Evolutionary conservation across 495 filamentous ascomycete genomes (phyloP).

Genomic region (Zalerion maritima): DNA sequence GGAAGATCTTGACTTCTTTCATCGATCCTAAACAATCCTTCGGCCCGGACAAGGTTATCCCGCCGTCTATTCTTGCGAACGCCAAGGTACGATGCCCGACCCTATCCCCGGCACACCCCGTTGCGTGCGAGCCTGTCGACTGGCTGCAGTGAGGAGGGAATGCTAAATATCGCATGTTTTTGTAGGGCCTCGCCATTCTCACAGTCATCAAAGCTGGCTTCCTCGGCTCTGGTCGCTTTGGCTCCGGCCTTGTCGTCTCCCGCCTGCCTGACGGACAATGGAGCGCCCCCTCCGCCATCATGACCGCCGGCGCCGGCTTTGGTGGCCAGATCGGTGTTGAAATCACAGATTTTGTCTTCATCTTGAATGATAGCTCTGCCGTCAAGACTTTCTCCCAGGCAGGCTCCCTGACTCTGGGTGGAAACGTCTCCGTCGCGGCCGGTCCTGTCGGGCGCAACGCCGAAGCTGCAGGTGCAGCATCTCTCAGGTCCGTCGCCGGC

Average conservation of each 20-base stretch:
- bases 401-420: slow-evolving; percentile 80
- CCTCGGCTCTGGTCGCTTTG: slow-evolving; percentile 81
- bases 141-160: slow-evolving; percentile 3
- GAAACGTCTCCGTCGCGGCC: slow-evolving; percentile 91
- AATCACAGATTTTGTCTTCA: slow-evolving; percentile 97
- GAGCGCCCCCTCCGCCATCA: slow-evolving; percentile 89
- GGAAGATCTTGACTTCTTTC: slow-evolving; percentile 88
- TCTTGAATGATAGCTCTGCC: slow-evolving; percentile 82
- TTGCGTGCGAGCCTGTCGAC: not conserved
- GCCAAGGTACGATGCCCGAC: slow-evolving; percentile 58
- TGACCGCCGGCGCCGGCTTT: slow-evolving; percentile 80
- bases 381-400: slow-evolving; percentile 91
- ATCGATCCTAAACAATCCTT: slow-evolving; percentile 89
- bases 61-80: slow-evolving; percentile 72
- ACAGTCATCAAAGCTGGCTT: slow-evolving; percentile 95
- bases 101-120: not conserved
- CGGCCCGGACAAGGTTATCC: slow-evolving; percentile 94
- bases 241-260: slow-evolving; percentile 85
- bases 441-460: slow-evolving; percentile 90
- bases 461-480: slow-evolving; percentile 89
- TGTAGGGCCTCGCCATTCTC: slow-evolving; percentile 84
- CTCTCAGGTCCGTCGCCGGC: slow-evolving; percentile 73
- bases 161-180: slow-evolving; percentile 6
- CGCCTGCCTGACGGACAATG: slow-evolving; percentile 82
- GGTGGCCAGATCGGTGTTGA: slow-evolving; percentile 97